phyloP scores from a whole-genome alignment of 1,139 yeast species.

The Lodderomyces jiufengensis region DNA sequence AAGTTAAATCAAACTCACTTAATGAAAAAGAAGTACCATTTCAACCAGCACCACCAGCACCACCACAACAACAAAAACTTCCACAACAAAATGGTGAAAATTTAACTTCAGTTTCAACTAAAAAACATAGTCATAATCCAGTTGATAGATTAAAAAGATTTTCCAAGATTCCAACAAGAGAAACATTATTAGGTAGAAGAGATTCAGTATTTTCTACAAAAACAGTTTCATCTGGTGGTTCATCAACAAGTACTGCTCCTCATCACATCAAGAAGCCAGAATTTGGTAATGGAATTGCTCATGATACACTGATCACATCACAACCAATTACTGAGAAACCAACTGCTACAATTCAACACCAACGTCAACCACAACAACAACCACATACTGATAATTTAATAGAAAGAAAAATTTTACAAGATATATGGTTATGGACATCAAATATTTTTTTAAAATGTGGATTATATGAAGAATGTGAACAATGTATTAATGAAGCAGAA shows the following conservation, averaged over 20 bases:
- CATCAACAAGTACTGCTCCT: neutral
- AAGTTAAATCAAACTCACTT: neutral
- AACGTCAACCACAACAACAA: conserved; percentile 3
- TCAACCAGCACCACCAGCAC: conserved; percentile 3
- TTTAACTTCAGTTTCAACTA: neutral
- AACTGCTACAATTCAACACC: neutral
- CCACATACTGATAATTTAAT: conserved; percentile 9
- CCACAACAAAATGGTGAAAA: neutral
- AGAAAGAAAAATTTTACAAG: conserved; percentile 46
- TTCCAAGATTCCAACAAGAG: conserved; percentile 10
- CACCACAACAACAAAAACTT: conserved; percentile 2
- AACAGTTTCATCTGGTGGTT: neutral
- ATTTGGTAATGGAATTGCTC: conserved; percentile 3
- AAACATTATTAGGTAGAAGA: conserved; percentile 6
- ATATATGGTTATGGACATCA: conserved; percentile 74
- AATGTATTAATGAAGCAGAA: conserved; percentile 73
- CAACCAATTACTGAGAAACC: neutral
- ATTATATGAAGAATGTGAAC: conserved; percentile 58
- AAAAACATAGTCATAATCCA: conserved; percentile 6
- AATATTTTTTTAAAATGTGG: conserved; percentile 60
- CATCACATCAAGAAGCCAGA: conserved; percentile 8
- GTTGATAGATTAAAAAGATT: conserved; percentile 14
- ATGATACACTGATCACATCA: conserved; percentile 1
- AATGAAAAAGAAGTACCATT: neutral
- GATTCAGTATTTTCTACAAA: conserved; percentile 4